phyloP scores from a whole-genome alignment of 805 yeast genomes.

The Kazachstania psychrophila region DNA sequence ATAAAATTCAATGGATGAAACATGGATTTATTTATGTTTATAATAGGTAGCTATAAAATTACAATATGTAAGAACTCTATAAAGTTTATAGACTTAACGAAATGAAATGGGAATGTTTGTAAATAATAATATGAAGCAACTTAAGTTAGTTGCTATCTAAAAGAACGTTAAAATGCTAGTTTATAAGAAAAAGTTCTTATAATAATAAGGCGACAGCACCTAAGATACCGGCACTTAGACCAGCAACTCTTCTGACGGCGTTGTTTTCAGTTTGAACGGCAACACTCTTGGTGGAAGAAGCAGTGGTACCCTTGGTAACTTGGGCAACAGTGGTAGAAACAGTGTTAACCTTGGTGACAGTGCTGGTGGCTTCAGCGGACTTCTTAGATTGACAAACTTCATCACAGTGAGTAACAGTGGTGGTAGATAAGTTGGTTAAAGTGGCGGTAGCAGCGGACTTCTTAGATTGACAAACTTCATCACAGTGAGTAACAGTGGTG shows the following conservation, averaged over 20 bases:
- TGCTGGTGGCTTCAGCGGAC: background rate
- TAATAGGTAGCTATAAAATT: no score
- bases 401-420: background rate
- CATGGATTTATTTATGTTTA: no score
- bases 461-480: conserved; percentile 1
- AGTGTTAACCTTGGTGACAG: background rate
- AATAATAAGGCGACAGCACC: conserved; percentile 10
- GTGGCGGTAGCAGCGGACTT: conserved; percentile 1
- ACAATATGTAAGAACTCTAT: no score
- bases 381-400: background rate
- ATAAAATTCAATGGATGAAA: no score
- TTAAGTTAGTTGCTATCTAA: no score
- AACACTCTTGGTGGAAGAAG: conserved; percentile 5
- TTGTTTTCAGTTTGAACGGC: conserved; percentile 10
- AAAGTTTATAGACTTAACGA: no score
- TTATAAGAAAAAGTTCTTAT: background rate
- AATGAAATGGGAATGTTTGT: no score
- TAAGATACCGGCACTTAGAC: conserved; percentile 8
- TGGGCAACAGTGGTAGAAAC: conserved; percentile 2
- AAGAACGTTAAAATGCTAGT: background rate
- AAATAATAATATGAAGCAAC: no score
- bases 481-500: conserved; percentile 3
- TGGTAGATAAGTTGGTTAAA: conserved; percentile 2
- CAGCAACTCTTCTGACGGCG: conserved; percentile 8
- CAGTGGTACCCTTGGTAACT: conserved; percentile 1